phyloP scores from a whole-genome alignment of 2,329 filamentous ascomycete genomes.

The Curvularia hawaiiensis region DNA sequence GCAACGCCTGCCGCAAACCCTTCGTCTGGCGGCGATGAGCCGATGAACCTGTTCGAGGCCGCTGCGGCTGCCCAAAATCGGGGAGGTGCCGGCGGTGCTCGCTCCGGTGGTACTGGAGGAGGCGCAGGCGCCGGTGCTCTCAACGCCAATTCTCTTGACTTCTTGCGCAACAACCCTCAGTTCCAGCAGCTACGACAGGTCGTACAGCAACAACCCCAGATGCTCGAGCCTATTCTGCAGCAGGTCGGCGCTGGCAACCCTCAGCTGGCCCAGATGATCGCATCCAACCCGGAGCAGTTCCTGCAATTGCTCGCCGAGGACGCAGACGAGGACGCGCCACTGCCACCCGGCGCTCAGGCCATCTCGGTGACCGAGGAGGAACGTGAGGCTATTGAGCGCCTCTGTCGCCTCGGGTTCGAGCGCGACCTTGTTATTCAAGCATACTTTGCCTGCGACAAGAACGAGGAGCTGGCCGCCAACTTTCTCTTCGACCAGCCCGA shows the following conservation, averaged over 20 bases:
- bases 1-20: conserved; percentile 52
- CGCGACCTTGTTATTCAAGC: conserved; percentile 94
- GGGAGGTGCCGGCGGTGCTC: conserved; percentile 49
- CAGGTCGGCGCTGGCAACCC: conserved; percentile 95
- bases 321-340: conserved; percentile 77
- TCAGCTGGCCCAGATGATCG: conserved; percentile 89
- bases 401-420: conserved; percentile 92
- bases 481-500: conserved; percentile 98
- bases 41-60: conserved; percentile 90
- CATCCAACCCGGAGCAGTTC: conserved; percentile 91
- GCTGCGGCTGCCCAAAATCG: conserved; percentile 71
- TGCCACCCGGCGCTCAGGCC: conserved; percentile 86
- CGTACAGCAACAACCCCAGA: conserved; percentile 95
- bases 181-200: conserved; percentile 98
- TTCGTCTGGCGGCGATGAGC: conserved; percentile 61
- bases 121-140: conserved; percentile 56
- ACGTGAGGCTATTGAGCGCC: conserved; percentile 92
- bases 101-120: conserved; percentile 56
- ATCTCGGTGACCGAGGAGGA: conserved; percentile 96
- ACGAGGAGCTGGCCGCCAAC: conserved; percentile 97
- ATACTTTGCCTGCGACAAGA: conserved; percentile 99
- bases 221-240: conserved; percentile 97
- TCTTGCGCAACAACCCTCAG: conserved; percentile 91
- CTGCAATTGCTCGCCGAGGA: conserved; percentile 88
- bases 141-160: conserved; percentile 82